Evolutionary conservation across 345 rosid genomes (phyloP).

Genomic region (Syzygium jambos): DNA sequence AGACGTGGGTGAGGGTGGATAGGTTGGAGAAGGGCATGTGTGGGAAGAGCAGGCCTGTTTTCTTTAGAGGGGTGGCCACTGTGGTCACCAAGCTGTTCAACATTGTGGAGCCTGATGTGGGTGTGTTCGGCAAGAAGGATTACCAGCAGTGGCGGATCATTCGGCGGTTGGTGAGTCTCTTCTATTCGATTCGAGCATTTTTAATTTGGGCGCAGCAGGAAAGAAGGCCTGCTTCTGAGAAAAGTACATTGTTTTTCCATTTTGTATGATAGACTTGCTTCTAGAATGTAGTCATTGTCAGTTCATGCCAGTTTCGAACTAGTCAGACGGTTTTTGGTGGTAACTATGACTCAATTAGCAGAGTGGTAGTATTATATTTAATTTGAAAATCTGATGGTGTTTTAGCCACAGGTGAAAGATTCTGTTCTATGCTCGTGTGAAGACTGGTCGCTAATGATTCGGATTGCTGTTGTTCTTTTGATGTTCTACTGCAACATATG

Average conservation of each 20-base stretch:
- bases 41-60: slow-evolving; percentile 84
- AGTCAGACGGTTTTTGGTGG: neutral
- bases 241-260: neutral
- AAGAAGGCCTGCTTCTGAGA: neutral
- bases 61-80: slow-evolving; percentile 86
- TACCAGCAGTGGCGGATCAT: slow-evolving; percentile 79
- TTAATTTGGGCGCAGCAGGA: neutral
- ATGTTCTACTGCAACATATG: neutral
- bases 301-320: neutral
- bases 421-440: too few species aligned
- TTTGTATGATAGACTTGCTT: neutral
- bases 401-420: neutral
- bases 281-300: neutral
- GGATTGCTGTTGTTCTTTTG: neutral
- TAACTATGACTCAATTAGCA: neutral
- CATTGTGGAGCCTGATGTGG: slow-evolving; percentile 83
- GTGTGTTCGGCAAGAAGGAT: slow-evolving; percentile 80
- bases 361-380: neutral
- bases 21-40: slow-evolving; percentile 81
- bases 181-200: neutral
- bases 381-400: neutral
- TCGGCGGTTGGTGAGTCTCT: slow-evolving; percentile 48
- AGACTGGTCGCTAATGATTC: neutral
- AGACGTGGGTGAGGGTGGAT: slow-evolving; percentile 92
- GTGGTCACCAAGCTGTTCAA: slow-evolving; percentile 75